Evolutionary conservation across 768 basidiomycete species (phyloP), one percentile per base, ranked within the genome.

Genomic region (Rhizopogon roseolus): DNA sequence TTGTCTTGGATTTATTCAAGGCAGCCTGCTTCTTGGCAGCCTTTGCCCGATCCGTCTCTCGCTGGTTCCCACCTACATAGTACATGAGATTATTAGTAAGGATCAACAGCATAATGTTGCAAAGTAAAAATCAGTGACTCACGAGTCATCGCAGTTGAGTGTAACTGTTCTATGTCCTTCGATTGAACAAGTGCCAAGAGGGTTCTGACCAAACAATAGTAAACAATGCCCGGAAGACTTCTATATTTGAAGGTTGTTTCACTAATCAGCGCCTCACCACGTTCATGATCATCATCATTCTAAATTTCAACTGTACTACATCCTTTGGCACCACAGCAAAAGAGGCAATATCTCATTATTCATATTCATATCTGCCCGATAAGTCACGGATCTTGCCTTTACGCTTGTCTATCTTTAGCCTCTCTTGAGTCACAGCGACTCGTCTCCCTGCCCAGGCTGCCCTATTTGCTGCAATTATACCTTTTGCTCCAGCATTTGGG

Each of bases 21-120:
- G 73, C 70, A 1, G 78, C 78, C 13, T 73, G 69, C 71, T 88
- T 90, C 75, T 92, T 92, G 73, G 83, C 82, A 13, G 86, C 83
- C 66, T 82, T 85, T 19, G 72, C 69, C 59, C 90, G 87, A 68
- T 86, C 90, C 68, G 72, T 76, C 6, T 92, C 90, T 50, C 90
- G 81, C 68, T 91, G 89, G 66, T 92, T 90, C 61, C 90, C 90
- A 63, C 90, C 90, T 91, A 61, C 58, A 57, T 19, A 14, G 54
- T n/a, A 8, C 41, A 36, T 16, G 25, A 34, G 13, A 17, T 45
- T n/a, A 66, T 67, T 55, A 61, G 48, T 13, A 34, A 25, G 22
- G 9, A 34, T 22, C 25, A 14, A 11, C 44, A 29, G 32, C 19
- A 6, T 14, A 27, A 11, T 2, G 34, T 22, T 28, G n/a, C 4